Conservation (phyloP, 2,329 filamentous ascomycete species). For the Atkinsonella hypoxylon region DNA sequence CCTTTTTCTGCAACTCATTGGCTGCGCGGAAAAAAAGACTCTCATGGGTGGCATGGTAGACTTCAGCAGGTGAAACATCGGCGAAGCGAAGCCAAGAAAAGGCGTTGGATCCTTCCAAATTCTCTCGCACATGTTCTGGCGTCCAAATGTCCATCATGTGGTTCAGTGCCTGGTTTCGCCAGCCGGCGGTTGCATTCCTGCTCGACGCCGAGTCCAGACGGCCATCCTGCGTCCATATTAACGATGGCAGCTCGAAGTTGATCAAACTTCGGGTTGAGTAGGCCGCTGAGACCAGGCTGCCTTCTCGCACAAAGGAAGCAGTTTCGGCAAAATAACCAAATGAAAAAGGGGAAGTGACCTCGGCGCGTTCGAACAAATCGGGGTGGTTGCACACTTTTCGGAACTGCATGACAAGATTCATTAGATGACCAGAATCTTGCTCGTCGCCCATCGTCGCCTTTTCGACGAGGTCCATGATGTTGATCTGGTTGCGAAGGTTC, state of each 20-base stretch:
- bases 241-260: constrained; percentile 67
- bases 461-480: constrained; percentile 95
- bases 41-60: constrained; percentile 54
- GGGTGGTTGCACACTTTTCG: constrained; percentile 98
- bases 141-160: constrained; percentile 88
- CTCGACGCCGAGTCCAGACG: constrained; percentile 62
- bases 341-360: constrained; percentile 77
- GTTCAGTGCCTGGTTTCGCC: constrained; percentile 62
- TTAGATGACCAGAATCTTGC: constrained; percentile 85
- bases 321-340: constrained; percentile 87
- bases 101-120: constrained; percentile 44
- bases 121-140: constrained; percentile 62
- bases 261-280: constrained; percentile 85
- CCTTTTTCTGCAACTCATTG: constrained; percentile 39
- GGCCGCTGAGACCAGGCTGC: constrained; percentile 61
- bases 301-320: constrained; percentile 86
- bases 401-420: constrained; percentile 99
- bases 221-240: constrained; percentile 73
- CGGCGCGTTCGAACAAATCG: constrained; percentile 89
- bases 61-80: constrained; percentile 63
- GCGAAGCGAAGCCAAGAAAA: constrained; percentile 90
- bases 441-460: constrained; percentile 92
- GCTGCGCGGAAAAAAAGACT: constrained; percentile 65
- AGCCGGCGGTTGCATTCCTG: constrained; percentile 66
- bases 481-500: constrained; percentile 91